Base-by-base conservation (phyloP, 2,329 filamentous ascomycete species). In the Xylaria sp. region DNA sequence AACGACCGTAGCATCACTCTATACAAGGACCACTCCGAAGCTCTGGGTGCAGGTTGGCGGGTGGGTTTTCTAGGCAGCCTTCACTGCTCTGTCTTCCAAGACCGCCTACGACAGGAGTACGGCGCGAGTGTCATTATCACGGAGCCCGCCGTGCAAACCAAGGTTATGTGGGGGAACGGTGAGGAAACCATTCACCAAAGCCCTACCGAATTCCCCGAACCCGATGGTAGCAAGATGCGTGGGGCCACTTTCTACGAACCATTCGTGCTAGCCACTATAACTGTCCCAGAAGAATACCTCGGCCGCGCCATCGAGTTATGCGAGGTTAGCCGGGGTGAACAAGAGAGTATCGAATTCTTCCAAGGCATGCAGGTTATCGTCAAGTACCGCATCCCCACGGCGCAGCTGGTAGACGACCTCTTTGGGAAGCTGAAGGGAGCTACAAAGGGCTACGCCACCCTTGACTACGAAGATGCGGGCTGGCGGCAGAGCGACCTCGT, bases 81-180 rank as follows among this genome's bases (percentile, higher is more conserved):
- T 56, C 96, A 99, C 79, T 98, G 96, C 82, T 98, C 94, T n/a
- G 96, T 99, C 4, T 99, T 99, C 75, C 94, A 99, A 81, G 96
- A 99, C 80, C 92, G 96, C 0, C 82, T 99, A 61, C 90, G 93
- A 51, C 94, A 98, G 80, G 96, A 99, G 79, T 94, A 99, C 76
- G 96, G 95, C 4, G 92, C 93, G 2, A 96, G 90, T 76, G 94
- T 99, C 77, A 98, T 99, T 80, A 96, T 99, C 78, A 99, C 96
- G 0, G 95, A 97, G 45, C 96, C 96, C 0, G 95, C 93, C 0
- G 96, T 99, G 12, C 94, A 96, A 2, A 97, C 95, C 75, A 97
- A 94, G 79, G 87, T 98, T 7, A 80, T 93, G 9, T 96, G 90
- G 86, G 86, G 84, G 54, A 89, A 94, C 75, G 94, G 94, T n/a